phyloP scores from a whole-genome alignment of 2,329 filamentous ascomycete species.

The Lachnellula willkommii region DNA sequence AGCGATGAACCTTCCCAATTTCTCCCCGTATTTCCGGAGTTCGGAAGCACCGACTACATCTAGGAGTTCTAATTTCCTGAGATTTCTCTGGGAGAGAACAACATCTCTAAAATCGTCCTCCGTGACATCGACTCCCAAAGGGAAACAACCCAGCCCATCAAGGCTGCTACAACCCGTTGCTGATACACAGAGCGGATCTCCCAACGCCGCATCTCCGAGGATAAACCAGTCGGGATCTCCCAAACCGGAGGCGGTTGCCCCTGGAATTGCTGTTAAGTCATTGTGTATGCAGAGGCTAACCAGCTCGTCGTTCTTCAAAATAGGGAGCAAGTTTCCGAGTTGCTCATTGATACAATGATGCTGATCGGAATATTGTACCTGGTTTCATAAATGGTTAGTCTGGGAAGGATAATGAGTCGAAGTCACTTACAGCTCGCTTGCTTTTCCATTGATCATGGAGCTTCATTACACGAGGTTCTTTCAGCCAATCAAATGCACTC shows the following conservation, averaged over 20 bases:
- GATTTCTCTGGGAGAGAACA: conserved; percentile 38
- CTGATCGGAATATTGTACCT: conserved; percentile 2
- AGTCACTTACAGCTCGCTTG: conserved; percentile 19
- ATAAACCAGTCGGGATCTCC: conserved; percentile 2
- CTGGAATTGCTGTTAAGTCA: not conserved
- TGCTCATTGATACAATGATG: not conserved
- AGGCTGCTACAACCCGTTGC: conserved; percentile 33
- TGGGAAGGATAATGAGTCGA: not conserved
- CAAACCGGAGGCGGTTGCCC: not conserved
- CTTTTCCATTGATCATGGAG: conserved; percentile 38
- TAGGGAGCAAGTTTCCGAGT: conserved; percentile 5
- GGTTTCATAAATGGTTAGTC: not conserved
- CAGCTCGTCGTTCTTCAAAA: not conserved
- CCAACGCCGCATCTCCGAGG: not conserved
- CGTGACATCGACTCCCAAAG: conserved; percentile 39
- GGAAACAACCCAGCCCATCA: conserved; percentile 41
- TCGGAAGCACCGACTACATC: conserved; percentile 7
- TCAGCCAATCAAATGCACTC: conserved; percentile 43
- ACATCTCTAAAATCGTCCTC: conserved; percentile 40
- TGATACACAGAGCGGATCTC: conserved; percentile 35
- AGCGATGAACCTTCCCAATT: conserved; percentile 7
- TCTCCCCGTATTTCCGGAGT: conserved; percentile 6
- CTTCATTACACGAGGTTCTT: conserved; percentile 40
- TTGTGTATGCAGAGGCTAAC: conserved; percentile 8
- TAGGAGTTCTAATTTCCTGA: conserved; percentile 38